Base-by-base conservation (phyloP, 441 rosid species). In the Iberis amara region DNA sequence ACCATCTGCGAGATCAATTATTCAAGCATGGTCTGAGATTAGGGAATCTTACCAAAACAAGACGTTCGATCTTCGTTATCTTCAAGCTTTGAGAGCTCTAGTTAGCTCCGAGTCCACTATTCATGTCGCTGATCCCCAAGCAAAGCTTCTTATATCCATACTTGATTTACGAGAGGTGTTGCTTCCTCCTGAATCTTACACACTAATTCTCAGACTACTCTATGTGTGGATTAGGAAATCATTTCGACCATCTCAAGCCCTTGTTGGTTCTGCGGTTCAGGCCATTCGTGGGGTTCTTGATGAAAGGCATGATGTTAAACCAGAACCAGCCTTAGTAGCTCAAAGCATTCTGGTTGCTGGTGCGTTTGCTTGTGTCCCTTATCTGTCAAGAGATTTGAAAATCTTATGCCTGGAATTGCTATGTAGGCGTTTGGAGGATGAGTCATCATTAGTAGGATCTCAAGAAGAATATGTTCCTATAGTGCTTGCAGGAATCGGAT, bases 81-180 rank as follows among this genome's bases (percentile, higher is more conserved):
- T 82, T 55, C 86, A 80, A 59, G 76, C 95, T 30, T 72, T 85
- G 73, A 80, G 75, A 64, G 67, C 73, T 67, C 76, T 91, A 32
- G 62, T 79, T 40, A 70, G 75, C 55, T 82, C 81, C 15, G 84
- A 73, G 55, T 39, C 76, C 32, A 76, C 96, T 56, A 85, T 88
- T 53, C 83, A 91, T 52, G 94, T 88, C 28, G 95, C 95, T 0
- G 96, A 91, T 42, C 94, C 95, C 3, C 98, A 88, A 66, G 94
- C 95, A 40, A 91, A 79, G 75, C 87, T 91, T 55, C 76, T 88
- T 24, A 43, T 79, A 36, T 83, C 96, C 38, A 54, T 85, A 64
- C 69, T 88, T 24, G 79, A 80, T 9, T 75, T 81, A 27, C 70
- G 9, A 55, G 68, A 68, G 28, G 67, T 68, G 4, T 51, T 64